Evolutionary conservation across 176 grass and related monocot species (phyloP).

Genomic region (Musa acuminata): DNA sequence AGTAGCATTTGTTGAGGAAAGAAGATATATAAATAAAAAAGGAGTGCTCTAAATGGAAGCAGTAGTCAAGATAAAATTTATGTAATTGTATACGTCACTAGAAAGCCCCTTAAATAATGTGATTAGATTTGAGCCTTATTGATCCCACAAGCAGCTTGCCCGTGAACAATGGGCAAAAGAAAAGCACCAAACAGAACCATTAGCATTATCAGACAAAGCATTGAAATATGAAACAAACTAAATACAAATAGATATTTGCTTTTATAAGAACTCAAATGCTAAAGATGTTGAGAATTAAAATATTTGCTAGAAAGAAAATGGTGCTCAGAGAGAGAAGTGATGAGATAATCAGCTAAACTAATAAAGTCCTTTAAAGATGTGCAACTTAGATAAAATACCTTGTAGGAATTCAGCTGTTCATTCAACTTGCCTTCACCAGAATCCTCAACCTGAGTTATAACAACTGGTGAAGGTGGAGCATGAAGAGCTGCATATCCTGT

Average conservation of each 20-base stretch:
- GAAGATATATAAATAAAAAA: not conserved
- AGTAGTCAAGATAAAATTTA: no score
- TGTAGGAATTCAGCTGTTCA: constrained; percentile 23
- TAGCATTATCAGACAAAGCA: not conserved
- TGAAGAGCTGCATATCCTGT: constrained; percentile 35
- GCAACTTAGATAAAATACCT: constrained; percentile 35
- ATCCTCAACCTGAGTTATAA: constrained; percentile 27
- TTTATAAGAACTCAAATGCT: not conserved
- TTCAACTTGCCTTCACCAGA: constrained; percentile 15
- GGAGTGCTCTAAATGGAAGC: not conserved
- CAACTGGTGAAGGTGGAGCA: constrained; percentile 48
- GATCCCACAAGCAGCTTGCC: not conserved
- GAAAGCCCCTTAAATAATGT: not conserved
- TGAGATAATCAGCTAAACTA: no score
- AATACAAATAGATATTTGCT: not conserved
- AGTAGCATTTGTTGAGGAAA: constrained; percentile 8
- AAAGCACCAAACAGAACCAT: not conserved
- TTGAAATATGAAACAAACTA: not conserved
- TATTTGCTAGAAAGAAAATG: no score
- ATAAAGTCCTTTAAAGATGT: not conserved
- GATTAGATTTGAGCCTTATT: not conserved
- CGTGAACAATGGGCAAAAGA: not conserved
- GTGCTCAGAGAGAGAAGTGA: no score
- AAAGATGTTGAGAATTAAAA: not conserved
- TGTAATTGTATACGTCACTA: not conserved